A percentile compares a stretch with the other conserved stretches of the same genome.
Conservation (phyloP, 306 rosid genomes). For the Acacia acuminata region DNA sequence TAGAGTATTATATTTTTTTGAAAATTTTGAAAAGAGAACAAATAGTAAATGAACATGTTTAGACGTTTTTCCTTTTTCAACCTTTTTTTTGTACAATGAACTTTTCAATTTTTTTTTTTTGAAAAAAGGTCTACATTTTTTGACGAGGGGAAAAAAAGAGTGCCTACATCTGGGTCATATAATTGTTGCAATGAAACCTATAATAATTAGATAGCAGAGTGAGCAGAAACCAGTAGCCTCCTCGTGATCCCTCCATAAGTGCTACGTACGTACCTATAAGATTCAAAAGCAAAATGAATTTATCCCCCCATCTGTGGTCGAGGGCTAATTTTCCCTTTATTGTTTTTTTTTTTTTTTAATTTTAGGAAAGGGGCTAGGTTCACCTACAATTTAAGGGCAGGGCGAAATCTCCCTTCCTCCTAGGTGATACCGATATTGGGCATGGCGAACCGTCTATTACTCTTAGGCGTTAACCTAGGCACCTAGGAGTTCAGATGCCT, state of each 20-base stretch:
- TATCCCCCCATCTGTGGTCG: not conserved
- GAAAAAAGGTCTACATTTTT: too few relatives aligned
- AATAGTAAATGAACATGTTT: not conserved
- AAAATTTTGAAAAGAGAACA: too few relatives aligned
- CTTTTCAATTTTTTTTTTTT: too few relatives aligned
- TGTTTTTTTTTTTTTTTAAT: too few relatives aligned
- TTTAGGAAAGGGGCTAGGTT: too few relatives aligned
- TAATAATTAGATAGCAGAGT: not conserved
- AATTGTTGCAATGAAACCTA: not conserved
- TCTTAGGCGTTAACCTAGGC: too few relatives aligned
- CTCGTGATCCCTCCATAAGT: constrained; percentile 5
- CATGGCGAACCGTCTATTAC: too few relatives aligned
- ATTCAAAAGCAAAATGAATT: not conserved
- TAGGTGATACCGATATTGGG: too few relatives aligned
- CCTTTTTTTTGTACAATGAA: not conserved
- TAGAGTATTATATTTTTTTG: not conserved
- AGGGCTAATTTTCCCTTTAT: not conserved
- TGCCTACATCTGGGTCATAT: not conserved
- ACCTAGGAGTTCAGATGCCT: too few relatives aligned
- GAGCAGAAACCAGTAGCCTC: not conserved
- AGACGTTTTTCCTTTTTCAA: not conserved
- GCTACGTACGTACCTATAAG: not conserved
- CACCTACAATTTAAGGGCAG: too few relatives aligned
- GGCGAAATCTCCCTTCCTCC: too few relatives aligned
- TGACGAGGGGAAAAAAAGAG: too few relatives aligned